Evolutionary conservation across 2,329 filamentous ascomycete genomes (phyloP).

Genomic region (Fusarium vanettenii): DNA sequence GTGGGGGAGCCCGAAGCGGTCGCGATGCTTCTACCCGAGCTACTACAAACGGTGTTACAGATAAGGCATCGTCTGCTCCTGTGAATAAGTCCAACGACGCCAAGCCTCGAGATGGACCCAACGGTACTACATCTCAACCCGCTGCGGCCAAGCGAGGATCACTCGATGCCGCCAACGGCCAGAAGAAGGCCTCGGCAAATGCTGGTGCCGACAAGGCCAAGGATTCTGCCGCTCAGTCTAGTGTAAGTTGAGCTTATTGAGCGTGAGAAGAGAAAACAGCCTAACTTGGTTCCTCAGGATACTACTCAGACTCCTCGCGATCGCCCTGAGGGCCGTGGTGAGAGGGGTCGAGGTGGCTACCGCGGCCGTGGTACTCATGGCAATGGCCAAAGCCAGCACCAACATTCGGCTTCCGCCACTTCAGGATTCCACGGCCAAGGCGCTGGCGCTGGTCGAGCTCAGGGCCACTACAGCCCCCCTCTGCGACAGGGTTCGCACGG

Average conservation of each 20-base stretch:
- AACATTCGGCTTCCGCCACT: constrained; percentile 41
- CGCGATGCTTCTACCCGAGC: constrained; percentile 51
- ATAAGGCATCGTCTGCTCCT: constrained; percentile 51
- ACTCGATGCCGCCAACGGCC: constrained; percentile 52
- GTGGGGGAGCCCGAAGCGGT: constrained; percentile 60
- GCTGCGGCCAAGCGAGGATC: constrained; percentile 58
- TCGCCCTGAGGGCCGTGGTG: constrained; percentile 53
- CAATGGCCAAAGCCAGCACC: constrained; percentile 50
- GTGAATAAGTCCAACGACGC: constrained; percentile 49
- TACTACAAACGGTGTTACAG: constrained; percentile 48
- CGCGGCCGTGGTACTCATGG: constrained; percentile 59
- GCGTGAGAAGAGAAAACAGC: background rate
- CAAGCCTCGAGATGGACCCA: constrained; percentile 52
- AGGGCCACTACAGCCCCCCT: constrained; percentile 59
- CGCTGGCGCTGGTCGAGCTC: constrained; percentile 47
- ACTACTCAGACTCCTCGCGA: constrained; percentile 43
- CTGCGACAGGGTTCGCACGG: constrained; percentile 54
- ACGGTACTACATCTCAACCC: constrained; percentile 52
- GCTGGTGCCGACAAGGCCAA: constrained; percentile 55
- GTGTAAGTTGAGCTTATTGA: constrained; percentile 51
- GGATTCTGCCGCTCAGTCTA: constrained; percentile 48
- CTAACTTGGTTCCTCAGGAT: constrained; percentile 38
- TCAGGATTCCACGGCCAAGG: constrained; percentile 50
- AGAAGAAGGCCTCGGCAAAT: constrained; percentile 57
- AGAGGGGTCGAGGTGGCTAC: constrained; percentile 58